Conservation (phyloP, 441 rosid species). For the Rhodomyrtus psidioides region DNA sequence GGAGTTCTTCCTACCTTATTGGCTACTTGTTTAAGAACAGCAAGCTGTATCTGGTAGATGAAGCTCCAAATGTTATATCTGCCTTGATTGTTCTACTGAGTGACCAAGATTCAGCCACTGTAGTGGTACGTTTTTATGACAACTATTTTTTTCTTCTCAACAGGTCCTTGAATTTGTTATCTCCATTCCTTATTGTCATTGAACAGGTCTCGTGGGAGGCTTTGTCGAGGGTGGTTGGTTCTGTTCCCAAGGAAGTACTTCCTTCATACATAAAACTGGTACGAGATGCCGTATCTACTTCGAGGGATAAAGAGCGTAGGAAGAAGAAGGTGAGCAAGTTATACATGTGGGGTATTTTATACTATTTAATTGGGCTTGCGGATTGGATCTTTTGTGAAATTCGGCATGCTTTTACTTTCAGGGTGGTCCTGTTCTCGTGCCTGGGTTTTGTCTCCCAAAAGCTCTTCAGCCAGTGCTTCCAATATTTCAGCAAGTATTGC, state of each 20-base stretch:
- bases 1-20: constrained; percentile 84
- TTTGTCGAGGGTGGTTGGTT: constrained; percentile 75
- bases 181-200: constrained; percentile 11
- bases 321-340: constrained; percentile 62
- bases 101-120: constrained; percentile 81
- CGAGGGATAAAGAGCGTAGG: constrained; percentile 94
- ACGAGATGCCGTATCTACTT: constrained; percentile 95
- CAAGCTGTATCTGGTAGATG: constrained; percentile 94
- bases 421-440: constrained; percentile 92
- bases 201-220: constrained; percentile 97
- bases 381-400: not conserved
- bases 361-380: not conserved
- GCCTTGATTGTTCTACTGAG: constrained; percentile 86
- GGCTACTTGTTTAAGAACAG: constrained; percentile 92
- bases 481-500: constrained; percentile 76
- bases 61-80: constrained; percentile 94
- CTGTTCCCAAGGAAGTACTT: constrained; percentile 94
- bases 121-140: constrained; percentile 43
- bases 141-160: not conserved
- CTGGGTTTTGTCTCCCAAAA: constrained; percentile 94
- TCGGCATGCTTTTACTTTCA: constrained; percentile 23
- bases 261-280: constrained; percentile 87
- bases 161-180: constrained; percentile 4
- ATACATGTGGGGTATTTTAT: not conserved
- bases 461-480: constrained; percentile 98